phyloP scores from a whole-genome alignment of 1,284 basidiomycete species.

The Cutaneotrichosporon sp. region DNA sequence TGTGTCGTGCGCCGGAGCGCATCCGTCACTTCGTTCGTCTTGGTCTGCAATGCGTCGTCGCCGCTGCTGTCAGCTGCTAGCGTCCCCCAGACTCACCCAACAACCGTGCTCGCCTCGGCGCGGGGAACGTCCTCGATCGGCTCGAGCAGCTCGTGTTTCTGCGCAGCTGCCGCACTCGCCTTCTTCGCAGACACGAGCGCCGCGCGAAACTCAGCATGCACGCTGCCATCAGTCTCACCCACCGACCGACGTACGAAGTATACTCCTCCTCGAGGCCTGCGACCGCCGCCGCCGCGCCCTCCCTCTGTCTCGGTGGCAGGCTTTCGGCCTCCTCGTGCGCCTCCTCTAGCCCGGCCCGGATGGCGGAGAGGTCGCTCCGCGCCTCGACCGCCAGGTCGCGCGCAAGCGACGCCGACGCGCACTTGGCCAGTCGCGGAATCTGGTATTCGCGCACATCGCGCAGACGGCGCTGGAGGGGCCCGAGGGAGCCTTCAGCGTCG shows the following conservation, averaged over 20 bases:
- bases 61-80: slow-evolving; percentile 45
- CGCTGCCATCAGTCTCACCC: slow-evolving; percentile 6
- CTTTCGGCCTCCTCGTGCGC: slow-evolving; percentile 11
- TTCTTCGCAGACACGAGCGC: slow-evolving; percentile 28
- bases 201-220: slow-evolving; percentile 26
- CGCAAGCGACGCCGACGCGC: slow-evolving; percentile 61
- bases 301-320: background rate
- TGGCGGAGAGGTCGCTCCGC: slow-evolving; percentile 63
- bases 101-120: slow-evolving; percentile 19
- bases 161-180: slow-evolving; percentile 15
- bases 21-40: slow-evolving; percentile 80
- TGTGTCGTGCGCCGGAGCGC: slow-evolving; percentile 74
- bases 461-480: slow-evolving; percentile 55
- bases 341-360: slow-evolving; percentile 42
- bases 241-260: slow-evolving; percentile 14
- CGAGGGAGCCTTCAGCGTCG: background rate
- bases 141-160: slow-evolving; percentile 26
- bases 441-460: slow-evolving; percentile 64
- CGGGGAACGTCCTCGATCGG: slow-evolving; percentile 8
- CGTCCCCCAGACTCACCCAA: slow-evolving; percentile 7
- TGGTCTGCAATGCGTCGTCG: slow-evolving; percentile 79
- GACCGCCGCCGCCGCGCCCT: slow-evolving; percentile 57
- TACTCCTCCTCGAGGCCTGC: slow-evolving; percentile 19
- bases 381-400: slow-evolving; percentile 68
- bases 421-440: slow-evolving; percentile 64